Evolutionary conservation across 208 protist species (phyloP).

Genomic region (Leptomonas pyrrhocoris): DNA sequence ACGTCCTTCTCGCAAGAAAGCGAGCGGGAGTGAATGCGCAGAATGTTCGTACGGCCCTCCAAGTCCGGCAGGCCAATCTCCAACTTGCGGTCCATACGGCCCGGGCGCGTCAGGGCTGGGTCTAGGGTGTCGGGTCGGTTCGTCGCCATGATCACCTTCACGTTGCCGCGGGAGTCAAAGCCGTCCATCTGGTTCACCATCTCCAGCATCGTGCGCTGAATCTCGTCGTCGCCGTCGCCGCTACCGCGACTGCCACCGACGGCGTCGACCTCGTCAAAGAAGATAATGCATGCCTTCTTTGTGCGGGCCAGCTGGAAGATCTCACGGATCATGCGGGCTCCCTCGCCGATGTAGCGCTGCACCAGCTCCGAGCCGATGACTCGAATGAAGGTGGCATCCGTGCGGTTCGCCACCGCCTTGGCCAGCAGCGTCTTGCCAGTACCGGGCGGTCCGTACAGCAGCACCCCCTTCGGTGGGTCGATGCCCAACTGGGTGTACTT

Average conservation of each 20-base stretch:
- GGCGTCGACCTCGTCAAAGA: conserved; percentile 99
- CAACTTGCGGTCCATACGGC: conserved; percentile 99
- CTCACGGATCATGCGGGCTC: conserved; percentile 99
- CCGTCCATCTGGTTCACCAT: conserved; percentile 99
- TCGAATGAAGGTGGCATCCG: conserved; percentile 99
- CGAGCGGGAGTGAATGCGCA: conserved; percentile 98
- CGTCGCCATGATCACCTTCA: conserved; percentile 99
- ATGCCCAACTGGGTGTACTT: conserved; percentile 99
- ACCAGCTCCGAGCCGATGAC: conserved; percentile 99
- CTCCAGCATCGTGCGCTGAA: conserved; percentile 99
- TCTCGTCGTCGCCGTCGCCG: conserved; percentile 98
- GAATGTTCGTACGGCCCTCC: conserved; percentile 98
- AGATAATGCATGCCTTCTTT: conserved; percentile 99
- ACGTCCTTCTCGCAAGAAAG: conserved; percentile 98
- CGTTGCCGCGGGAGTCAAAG: conserved; percentile 99
- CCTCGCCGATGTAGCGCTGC: conserved; percentile 99
- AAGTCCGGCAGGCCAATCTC: conserved; percentile 99
- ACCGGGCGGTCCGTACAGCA: conserved; percentile 99
- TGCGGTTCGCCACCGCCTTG: conserved; percentile 99
- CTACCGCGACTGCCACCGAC: conserved; percentile 95
- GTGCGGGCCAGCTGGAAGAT: conserved; percentile 99
- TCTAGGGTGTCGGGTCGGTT: conserved; percentile 99
- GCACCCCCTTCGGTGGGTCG: conserved; percentile 99
- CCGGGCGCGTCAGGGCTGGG: conserved; percentile 99
- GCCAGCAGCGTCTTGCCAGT: conserved; percentile 99